phyloP scores from a whole-genome alignment of 1,284 basidiomycete species.

The Flammula alnicola region DNA sequence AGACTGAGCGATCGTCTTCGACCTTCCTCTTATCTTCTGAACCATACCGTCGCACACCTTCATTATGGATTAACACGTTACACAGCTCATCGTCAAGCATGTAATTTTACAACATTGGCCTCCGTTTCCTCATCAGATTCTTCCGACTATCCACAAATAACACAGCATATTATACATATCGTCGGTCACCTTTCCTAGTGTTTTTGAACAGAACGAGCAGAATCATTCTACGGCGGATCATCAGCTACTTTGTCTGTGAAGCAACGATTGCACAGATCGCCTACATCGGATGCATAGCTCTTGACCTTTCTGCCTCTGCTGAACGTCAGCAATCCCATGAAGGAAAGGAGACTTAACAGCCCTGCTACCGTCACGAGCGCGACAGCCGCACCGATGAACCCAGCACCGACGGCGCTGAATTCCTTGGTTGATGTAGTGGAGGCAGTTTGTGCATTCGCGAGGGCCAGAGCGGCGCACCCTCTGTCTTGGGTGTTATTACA shows the following conservation, averaged over 20 bases:
- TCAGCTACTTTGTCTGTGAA: no score
- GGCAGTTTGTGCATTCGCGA: slow-evolving; percentile 33
- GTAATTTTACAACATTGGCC: not conserved
- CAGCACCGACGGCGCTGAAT: slow-evolving; percentile 62
- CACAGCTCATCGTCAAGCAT: no score
- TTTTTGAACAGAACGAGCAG: not conserved
- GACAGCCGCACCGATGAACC: slow-evolving; percentile 68
- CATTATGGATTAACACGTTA: no score
- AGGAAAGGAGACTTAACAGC: slow-evolving; percentile 44
- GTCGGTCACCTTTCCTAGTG: not conserved
- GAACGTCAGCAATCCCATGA: slow-evolving; percentile 51
- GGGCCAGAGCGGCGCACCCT: slow-evolving; percentile 58
- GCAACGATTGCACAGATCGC: not conserved
- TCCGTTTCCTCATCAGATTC: not conserved
- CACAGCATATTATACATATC: not conserved
- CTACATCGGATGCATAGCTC: slow-evolving; percentile 10
- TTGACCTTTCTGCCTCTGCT: slow-evolving; percentile 25
- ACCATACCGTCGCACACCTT: no score
- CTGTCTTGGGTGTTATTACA: slow-evolving; percentile 60
- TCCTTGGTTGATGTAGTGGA: slow-evolving; percentile 32
- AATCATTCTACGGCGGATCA: not conserved
- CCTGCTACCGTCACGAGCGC: slow-evolving; percentile 49
- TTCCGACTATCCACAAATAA: not conserved
- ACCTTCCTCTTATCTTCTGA: not conserved
- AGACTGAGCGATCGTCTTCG: slow-evolving; percentile 6